phyloP scores from a whole-genome alignment of 139 green algal species.

The Closterium sp. region DNA sequence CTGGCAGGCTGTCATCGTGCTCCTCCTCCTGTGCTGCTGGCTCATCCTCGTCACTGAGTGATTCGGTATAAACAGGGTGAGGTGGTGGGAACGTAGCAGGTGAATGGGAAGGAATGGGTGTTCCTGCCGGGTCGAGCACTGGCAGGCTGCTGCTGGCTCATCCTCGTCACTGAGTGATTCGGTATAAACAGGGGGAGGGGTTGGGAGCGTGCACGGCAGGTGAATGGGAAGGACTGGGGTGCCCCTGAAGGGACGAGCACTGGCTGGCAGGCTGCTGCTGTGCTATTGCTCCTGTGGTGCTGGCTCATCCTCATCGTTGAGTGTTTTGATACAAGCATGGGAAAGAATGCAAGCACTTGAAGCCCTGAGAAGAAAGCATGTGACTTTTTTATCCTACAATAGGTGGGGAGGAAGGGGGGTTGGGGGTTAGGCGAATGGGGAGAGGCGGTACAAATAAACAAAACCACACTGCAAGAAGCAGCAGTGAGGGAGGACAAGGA shows the following conservation, averaged over 20 bases:
- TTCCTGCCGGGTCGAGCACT: not conserved
- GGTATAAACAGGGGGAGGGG: not conserved
- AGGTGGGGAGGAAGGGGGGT: too few relatives aligned
- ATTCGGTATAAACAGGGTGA: not conserved
- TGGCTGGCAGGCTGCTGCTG: not conserved
- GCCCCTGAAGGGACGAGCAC: not conserved
- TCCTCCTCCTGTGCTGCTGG: not conserved
- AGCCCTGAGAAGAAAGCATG: too few relatives aligned
- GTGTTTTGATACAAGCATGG: not conserved
- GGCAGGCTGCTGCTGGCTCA: not conserved
- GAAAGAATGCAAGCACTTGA: too few relatives aligned
- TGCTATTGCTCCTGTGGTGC: too few relatives aligned
- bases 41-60: not conserved
- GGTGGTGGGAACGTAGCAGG: too few relatives aligned
- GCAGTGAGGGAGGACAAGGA: not conserved
- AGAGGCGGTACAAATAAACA: too few relatives aligned
- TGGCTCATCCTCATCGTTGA: not conserved
- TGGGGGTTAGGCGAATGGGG: not conserved
- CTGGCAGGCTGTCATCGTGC: not conserved
- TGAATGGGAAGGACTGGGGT: not conserved
- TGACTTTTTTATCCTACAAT: too few relatives aligned
- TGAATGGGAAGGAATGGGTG: not conserved
- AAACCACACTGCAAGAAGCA: not conserved
- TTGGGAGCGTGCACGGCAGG: not conserved
- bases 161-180: not conserved